Percentiles rank a stretch among this genome's conserved stretches.
phyloP scores from a whole-genome alignment of 2,329 filamentous ascomycete genomes.

The Knufia petricola region DNA sequence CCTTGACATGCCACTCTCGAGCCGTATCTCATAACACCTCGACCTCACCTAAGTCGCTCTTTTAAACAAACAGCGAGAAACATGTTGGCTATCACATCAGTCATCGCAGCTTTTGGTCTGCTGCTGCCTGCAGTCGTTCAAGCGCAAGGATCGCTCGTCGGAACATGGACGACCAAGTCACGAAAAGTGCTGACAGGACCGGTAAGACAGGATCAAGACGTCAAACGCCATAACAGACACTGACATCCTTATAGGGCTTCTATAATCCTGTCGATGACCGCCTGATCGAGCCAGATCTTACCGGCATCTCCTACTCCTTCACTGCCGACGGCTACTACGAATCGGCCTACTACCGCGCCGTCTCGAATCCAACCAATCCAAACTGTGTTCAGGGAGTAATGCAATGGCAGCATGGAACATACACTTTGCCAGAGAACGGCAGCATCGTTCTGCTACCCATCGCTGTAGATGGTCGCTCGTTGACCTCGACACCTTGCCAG shows the following conservation, averaged over 20 bases:
- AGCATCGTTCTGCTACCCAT: constrained; percentile 53
- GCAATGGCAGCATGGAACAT: constrained; percentile 65
- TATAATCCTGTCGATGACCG: constrained; percentile 58
- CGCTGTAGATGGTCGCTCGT: constrained; percentile 56
- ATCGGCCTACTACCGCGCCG: constrained; percentile 58
- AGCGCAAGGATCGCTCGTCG: constrained; percentile 39
- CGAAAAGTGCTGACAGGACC: constrained; percentile 59
- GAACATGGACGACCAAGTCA: constrained; percentile 64
- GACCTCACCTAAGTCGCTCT: background rate
- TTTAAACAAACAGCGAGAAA: background rate
- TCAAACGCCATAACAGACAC: background rate
- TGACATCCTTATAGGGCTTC: constrained; percentile 45
- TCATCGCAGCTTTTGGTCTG: constrained; percentile 10
- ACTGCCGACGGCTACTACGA: constrained; percentile 58
- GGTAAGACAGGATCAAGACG: constrained; percentile 38
- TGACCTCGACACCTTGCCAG: constrained; percentile 56
- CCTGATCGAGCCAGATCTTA: constrained; percentile 55
- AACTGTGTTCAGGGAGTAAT: constrained; percentile 55
- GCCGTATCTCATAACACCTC: background rate
- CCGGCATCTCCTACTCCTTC: constrained; percentile 67
- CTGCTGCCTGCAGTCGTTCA: constrained; percentile 12
- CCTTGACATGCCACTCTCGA: background rate
- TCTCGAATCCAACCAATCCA: constrained; percentile 55
- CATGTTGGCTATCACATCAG: background rate
- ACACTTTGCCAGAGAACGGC: constrained; percentile 46